Conservation (phyloP, 805 yeast species). For the Spathaspora girioi region DNA sequence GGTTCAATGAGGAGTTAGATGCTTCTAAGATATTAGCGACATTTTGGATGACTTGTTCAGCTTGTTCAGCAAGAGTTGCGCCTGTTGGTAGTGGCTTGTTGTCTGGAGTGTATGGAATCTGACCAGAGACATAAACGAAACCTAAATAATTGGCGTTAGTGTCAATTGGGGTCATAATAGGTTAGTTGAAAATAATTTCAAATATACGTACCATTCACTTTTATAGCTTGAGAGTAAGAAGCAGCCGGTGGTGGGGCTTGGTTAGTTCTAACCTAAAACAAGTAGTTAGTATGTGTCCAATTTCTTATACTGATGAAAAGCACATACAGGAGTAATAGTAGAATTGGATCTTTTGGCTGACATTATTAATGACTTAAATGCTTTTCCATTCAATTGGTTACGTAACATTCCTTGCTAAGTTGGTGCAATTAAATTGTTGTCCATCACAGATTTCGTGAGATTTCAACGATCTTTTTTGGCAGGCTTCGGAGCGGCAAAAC, state of each 20-base stretch:
- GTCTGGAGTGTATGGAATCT: constrained; percentile 84
- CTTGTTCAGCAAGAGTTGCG: constrained; percentile 64
- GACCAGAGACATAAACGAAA: constrained; percentile 89
- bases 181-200: too few species aligned
- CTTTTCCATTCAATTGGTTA: constrained; percentile 15
- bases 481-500: neutral
- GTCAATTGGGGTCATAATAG: neutral
- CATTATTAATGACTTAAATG: constrained; percentile 17
- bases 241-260: constrained; percentile 97
- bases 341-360: constrained; percentile 24
- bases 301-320: neutral
- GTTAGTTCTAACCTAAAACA: constrained; percentile 53
- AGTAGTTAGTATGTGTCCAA: constrained; percentile 13
- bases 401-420: constrained; percentile 13
- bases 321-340: constrained; percentile 29
- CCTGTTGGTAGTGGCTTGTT: constrained; percentile 73
- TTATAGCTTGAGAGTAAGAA: constrained; percentile 92
- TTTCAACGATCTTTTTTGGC: neutral
- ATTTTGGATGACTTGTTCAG: constrained; percentile 71
- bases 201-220: constrained; percentile 57
- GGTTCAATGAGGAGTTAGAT: constrained; percentile 78
- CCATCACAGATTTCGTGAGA: neutral
- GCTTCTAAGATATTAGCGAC: constrained; percentile 73
- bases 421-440: neutral
- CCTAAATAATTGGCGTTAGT: constrained; percentile 38